phyloP scores from a whole-genome alignment of 1,284 basidiomycete species.

The Ceratobasidium sp. region DNA sequence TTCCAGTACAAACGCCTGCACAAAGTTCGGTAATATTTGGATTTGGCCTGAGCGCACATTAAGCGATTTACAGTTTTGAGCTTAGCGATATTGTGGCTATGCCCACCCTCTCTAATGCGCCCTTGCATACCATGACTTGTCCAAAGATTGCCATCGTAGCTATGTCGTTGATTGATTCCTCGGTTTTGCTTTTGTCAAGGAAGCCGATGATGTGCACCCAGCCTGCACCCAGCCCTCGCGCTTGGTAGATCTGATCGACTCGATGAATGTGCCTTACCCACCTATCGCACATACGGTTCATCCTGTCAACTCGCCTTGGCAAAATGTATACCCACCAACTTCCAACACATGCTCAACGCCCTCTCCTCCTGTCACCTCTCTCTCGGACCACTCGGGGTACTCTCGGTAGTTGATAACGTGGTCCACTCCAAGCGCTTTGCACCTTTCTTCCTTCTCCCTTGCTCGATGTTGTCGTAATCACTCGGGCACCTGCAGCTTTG shows the following conservation, averaged over 20 bases:
- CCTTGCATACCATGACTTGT: constrained; percentile 4
- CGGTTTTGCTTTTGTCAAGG: not conserved
- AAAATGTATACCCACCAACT: constrained; percentile 29
- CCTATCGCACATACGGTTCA: not conserved
- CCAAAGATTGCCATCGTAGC: not conserved
- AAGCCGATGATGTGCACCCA: constrained; percentile 11
- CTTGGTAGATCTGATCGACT: constrained; percentile 22
- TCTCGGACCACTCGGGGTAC: constrained; percentile 67
- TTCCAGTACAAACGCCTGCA: too few relatives aligned
- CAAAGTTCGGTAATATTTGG: too few relatives aligned
- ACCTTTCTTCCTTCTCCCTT: constrained; percentile 67
- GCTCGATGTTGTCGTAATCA: constrained; percentile 72
- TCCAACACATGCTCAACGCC: constrained; percentile 23
- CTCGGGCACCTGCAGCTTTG: constrained; percentile 67
- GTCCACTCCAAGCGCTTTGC: constrained; percentile 63
- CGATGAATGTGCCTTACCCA: constrained; percentile 23
- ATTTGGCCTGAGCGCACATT: too few relatives aligned
- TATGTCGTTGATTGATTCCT: not conserved
- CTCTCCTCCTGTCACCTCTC: constrained; percentile 56
- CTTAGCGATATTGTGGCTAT: too few relatives aligned
- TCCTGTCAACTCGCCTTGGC: not conserved
- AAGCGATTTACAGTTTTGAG: too few relatives aligned
- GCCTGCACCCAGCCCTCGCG: constrained; percentile 3
- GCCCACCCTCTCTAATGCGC: too few relatives aligned
- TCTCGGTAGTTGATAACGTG: constrained; percentile 70